Evolutionary conservation across 1,139 yeast species (phyloP).

Genomic region (Yamadazyma atlantica): DNA sequence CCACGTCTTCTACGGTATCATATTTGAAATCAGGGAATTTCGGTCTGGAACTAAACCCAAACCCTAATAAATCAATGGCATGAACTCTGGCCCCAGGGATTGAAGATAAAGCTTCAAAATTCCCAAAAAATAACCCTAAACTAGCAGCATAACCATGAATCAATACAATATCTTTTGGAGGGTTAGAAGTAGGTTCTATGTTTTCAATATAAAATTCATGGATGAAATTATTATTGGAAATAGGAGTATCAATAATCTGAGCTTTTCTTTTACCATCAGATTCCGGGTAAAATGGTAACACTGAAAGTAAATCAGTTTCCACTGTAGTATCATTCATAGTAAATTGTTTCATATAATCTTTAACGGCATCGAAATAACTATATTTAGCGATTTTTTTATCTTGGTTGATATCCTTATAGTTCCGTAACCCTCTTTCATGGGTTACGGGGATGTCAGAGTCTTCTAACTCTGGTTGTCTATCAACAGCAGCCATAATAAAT

Average conservation of each 20-base stretch:
- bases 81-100: conserved; percentile 46
- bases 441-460: not conserved
- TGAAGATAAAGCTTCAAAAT: conserved; percentile 37
- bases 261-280: conserved; percentile 52
- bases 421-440: conserved; percentile 8
- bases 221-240: conserved; percentile 48
- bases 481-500: conserved; percentile 1
- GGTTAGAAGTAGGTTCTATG: conserved; percentile 20
- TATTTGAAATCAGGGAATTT: conserved; percentile 33
- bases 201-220: conserved; percentile 57
- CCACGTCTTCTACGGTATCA: conserved; percentile 29
- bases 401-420: conserved; percentile 1
- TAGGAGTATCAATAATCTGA: conserved; percentile 46
- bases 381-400: conserved; percentile 7
- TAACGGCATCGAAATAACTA: conserved; percentile 31
- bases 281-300: conserved; percentile 59
- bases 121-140: conserved; percentile 43
- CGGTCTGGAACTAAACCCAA: conserved; percentile 46
- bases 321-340: conserved; percentile 28
- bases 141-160: conserved; percentile 52
- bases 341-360: conserved; percentile 41
- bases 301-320: conserved; percentile 38
- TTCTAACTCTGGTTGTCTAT: not conserved
- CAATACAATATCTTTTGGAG: conserved; percentile 36
- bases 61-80: conserved; percentile 46